A percentile compares a stretch with the other conserved stretches of the same genome.
These are phyloP conservation scores for Piloderma croceum DNA, from an alignment of 768 basidiomycete species.

Conservation along the genomic window DNA sequence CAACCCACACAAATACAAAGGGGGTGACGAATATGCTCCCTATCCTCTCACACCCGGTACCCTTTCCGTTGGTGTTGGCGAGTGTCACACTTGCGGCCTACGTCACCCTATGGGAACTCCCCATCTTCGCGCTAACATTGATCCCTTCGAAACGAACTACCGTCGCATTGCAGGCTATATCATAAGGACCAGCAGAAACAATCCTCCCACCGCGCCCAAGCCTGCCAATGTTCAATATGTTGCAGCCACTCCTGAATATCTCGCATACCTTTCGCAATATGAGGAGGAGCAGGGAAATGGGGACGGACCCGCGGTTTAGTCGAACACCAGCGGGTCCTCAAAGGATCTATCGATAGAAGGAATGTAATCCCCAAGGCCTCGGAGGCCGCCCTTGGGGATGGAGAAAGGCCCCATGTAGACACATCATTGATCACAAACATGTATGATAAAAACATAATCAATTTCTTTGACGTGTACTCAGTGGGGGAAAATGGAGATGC, in stretches of 20 bases:
- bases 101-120: slow-evolving; percentile 9
- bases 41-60: slow-evolving; percentile 22
- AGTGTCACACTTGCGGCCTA: slow-evolving; percentile 20
- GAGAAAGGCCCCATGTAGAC: too few species aligned
- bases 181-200: background rate
- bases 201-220: background rate
- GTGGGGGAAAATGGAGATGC: background rate
- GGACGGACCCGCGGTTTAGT: background rate
- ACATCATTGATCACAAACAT: too few species aligned
- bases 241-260: background rate
- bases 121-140: background rate
- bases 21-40: slow-evolving; percentile 2
- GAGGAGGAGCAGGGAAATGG: background rate
- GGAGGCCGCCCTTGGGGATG: background rate
- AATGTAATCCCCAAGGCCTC: background rate
- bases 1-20: background rate
- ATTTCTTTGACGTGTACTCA: background rate
- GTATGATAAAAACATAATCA: background rate
- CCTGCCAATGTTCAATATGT: background rate
- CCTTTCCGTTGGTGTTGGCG: slow-evolving; percentile 9
- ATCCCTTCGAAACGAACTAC: background rate
- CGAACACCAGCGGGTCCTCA: background rate
- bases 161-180: background rate
- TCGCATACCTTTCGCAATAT: background rate
- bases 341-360: background rate